phyloP scores from a whole-genome alignment of 331 rosid genomes.

The Phaseolus coccineus region DNA sequence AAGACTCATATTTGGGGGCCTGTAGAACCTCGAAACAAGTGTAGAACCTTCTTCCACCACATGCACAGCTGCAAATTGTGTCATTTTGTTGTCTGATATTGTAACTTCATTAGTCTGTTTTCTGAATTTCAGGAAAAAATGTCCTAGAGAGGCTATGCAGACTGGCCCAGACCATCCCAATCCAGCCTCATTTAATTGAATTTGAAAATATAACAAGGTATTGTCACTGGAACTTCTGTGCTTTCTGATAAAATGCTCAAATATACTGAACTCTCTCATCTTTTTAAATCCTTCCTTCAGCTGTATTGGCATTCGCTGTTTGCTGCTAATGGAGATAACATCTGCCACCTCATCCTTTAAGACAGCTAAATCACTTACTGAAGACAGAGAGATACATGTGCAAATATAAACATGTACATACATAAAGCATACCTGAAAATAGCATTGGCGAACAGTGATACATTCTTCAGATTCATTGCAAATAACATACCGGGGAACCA shows the following conservation, averaged over 20 bases:
- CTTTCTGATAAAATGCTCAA: conserved; percentile 78
- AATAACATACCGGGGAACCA: conserved; percentile 90
- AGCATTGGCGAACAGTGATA: conserved; percentile 76
- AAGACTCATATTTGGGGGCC: conserved; percentile 78
- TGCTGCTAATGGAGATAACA: conserved; percentile 60
- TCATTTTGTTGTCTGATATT: conserved; percentile 46
- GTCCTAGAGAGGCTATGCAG: conserved; percentile 91
- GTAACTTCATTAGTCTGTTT: conserved; percentile 54
- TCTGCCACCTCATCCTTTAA: conserved; percentile 81
- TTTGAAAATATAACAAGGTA: conserved; percentile 67
- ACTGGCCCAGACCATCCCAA: conserved; percentile 95
- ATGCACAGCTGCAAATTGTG: conserved; percentile 80
- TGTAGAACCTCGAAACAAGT: conserved; percentile 74
- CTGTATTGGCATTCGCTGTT: conserved; percentile 63
- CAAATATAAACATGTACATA: conserved; percentile 27
- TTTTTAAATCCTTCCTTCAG: conserved; percentile 68
- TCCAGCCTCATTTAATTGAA: conserved; percentile 64
- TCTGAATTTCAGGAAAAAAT: conserved; percentile 89
- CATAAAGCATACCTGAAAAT: conserved; percentile 71
- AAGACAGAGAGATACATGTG: conserved; percentile 25
- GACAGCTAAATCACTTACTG: conserved; percentile 28
- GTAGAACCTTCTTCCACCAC: conserved; percentile 93
- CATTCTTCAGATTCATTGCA: conserved; percentile 75
- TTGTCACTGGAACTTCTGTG: conserved; percentile 70
- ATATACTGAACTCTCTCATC: conserved; percentile 66